Percentiles rank a stretch among this genome's conserved stretches.
Conservation (phyloP, 2,329 filamentous ascomycete species). For the Phaeosphaeriaceae sp. region DNA sequence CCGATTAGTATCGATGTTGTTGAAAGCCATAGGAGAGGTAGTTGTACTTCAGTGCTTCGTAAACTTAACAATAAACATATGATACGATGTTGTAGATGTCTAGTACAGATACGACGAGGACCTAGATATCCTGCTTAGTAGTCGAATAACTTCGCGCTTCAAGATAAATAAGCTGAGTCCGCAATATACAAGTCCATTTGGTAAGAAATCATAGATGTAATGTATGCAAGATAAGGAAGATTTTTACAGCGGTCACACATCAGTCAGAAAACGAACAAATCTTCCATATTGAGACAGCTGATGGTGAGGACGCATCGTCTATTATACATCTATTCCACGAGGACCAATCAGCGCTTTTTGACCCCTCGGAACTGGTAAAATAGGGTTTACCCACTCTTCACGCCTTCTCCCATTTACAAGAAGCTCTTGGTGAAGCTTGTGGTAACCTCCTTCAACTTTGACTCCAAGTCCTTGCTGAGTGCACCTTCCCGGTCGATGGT, state of each 20-base stretch:
- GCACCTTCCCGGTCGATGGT: slow-evolving; percentile 95
- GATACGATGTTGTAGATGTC: too few species aligned
- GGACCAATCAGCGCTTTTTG: slow-evolving; percentile 49
- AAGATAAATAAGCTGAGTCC: slow-evolving; percentile 26
- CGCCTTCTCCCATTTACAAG: slow-evolving; percentile 50
- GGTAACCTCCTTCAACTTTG: slow-evolving; percentile 78
- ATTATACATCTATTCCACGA: slow-evolving; percentile 50
- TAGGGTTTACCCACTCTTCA: slow-evolving; percentile 47
- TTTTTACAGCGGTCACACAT: slow-evolving; percentile 18
- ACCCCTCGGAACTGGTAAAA: slow-evolving; percentile 43
- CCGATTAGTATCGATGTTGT: too few species aligned
- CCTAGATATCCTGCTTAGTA: too few species aligned
- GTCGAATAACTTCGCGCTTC: too few species aligned
- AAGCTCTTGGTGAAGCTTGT: slow-evolving; percentile 93
- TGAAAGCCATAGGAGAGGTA: too few species aligned
- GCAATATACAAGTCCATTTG: slow-evolving; percentile 33
- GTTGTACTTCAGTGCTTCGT: too few species aligned
- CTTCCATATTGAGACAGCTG: slow-evolving; percentile 49
- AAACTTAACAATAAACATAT: too few species aligned
- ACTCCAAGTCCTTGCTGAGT: slow-evolving; percentile 92
- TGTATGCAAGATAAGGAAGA: too few species aligned
- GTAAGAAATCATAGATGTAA: slow-evolving; percentile 26
- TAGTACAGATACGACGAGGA: too few species aligned
- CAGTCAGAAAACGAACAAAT: slow-evolving; percentile 34
- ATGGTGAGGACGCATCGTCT: slow-evolving; percentile 49